Percentiles rank a stretch among this genome's conserved stretches.
Evolutionary conservation across 768 basidiomycete species (phyloP).

Genomic region (Mrakia blollopis): DNA sequence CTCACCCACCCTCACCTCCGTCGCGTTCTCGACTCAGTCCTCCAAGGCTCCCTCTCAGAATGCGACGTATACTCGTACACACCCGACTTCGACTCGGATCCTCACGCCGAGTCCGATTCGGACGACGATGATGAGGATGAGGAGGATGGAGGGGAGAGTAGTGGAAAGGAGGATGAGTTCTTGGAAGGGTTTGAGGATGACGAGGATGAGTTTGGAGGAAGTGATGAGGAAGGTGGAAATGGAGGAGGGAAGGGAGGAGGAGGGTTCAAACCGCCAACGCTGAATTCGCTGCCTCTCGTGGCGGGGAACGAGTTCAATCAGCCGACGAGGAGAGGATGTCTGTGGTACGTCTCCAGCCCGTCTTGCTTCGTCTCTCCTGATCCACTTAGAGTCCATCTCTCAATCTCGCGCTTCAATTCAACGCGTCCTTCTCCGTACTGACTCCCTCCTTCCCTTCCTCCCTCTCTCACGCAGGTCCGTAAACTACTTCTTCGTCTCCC

Average conservation of each 20-base stretch:
- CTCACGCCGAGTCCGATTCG: constrained; percentile 60
- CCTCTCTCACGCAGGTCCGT: constrained; percentile 16
- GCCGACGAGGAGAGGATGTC: constrained; percentile 19
- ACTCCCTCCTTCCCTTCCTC: not conserved
- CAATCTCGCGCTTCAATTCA: not conserved
- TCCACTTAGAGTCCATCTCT: not conserved
- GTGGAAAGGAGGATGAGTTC: constrained; percentile 19
- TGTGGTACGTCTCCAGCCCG: not conserved
- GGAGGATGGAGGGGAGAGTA: constrained; percentile 23
- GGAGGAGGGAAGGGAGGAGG: not conserved
- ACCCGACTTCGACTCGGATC: constrained; percentile 90
- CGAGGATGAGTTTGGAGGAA: constrained; percentile 15
- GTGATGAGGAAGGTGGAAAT: not conserved
- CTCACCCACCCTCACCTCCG: constrained; percentile 79
- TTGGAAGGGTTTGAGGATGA: constrained; percentile 30
- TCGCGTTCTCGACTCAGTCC: constrained; percentile 80
- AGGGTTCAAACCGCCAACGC: constrained; percentile 21
- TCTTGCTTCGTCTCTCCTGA: too few species aligned
- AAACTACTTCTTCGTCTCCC: constrained; percentile 33
- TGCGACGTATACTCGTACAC: constrained; percentile 62
- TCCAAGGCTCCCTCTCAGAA: constrained; percentile 64
- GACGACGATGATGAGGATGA: constrained; percentile 38
- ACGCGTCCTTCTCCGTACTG: not conserved
- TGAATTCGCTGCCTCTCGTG: constrained; percentile 25
- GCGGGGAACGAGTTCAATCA: constrained; percentile 4